Conservation (phyloP, 78 protist species). For the Goniomonas avonlea region DNA sequence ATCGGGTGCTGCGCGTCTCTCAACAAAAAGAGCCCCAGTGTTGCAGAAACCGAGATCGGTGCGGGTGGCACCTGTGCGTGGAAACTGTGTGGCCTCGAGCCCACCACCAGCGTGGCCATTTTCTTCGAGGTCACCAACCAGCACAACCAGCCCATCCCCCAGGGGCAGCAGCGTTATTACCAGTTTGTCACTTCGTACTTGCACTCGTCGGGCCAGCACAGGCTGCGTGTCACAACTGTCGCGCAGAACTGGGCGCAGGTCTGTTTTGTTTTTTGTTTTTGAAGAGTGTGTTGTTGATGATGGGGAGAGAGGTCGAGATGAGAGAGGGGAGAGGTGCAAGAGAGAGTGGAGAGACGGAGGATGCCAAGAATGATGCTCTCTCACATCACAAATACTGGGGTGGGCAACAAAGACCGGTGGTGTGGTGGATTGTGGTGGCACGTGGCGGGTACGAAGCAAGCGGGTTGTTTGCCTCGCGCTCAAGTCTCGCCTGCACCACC, state of each 20-base stretch:
- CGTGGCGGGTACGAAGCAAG: too few relatives aligned
- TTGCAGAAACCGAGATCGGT: slow-evolving; percentile 74
- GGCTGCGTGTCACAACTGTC: slow-evolving; percentile 90
- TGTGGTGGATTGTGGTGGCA: too few relatives aligned
- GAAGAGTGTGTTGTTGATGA: too few relatives aligned
- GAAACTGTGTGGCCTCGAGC: slow-evolving; percentile 57
- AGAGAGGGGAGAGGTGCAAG: too few relatives aligned
- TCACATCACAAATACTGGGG: too few relatives aligned
- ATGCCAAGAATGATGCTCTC: too few relatives aligned
- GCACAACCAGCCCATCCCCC: slow-evolving; percentile 20
- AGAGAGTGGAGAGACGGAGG: too few relatives aligned
- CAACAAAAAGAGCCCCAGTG: slow-evolving; percentile 27
- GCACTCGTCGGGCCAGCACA: slow-evolving; percentile 59
- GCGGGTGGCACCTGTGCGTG: slow-evolving; percentile 85
- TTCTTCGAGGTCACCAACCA: slow-evolving; percentile 72
- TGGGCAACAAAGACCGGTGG: too few relatives aligned
- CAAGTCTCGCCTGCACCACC: too few relatives aligned
- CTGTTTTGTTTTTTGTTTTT: too few relatives aligned
- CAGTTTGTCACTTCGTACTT: slow-evolving; percentile 81
- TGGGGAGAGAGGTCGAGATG: too few relatives aligned
- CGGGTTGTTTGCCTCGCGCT: too few relatives aligned
- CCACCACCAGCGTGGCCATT: slow-evolving; percentile 62
- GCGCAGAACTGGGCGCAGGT: slow-evolving; percentile 34
- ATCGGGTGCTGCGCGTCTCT: slow-evolving; percentile 63
- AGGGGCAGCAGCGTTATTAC: slow-evolving; percentile 46